phyloP scores from a whole-genome alignment of 345 rosid species.

The Lepidium africanum region DNA sequence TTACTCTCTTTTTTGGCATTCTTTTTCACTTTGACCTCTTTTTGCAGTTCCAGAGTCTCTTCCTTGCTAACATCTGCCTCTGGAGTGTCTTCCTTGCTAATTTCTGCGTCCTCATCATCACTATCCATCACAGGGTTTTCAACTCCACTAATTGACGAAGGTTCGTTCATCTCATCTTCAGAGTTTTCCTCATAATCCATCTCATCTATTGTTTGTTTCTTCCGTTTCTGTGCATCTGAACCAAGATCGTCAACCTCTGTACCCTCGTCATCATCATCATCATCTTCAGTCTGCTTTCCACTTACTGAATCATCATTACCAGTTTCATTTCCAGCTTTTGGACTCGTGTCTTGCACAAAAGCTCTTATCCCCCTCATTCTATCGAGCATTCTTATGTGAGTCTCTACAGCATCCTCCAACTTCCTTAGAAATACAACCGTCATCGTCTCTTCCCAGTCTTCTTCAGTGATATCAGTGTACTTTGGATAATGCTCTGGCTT shows the following conservation, averaged over 20 bases:
- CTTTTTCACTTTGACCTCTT: conserved; percentile 15
- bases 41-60: neutral
- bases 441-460: conserved; percentile 64
- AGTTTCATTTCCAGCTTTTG: conserved; percentile 36
- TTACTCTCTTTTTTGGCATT: conserved; percentile 25
- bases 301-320: conserved; percentile 43
- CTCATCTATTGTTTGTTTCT: conserved; percentile 53
- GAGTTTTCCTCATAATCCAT: conserved; percentile 66
- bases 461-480: conserved; percentile 35
- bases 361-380: conserved; percentile 65
- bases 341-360: conserved; percentile 25
- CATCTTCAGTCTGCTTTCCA: conserved; percentile 23
- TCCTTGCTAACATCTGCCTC: conserved; percentile 29
- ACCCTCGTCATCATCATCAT: conserved; percentile 44
- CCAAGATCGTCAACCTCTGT: conserved; percentile 74
- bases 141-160: conserved; percentile 21
- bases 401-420: conserved; percentile 88
- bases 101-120: conserved; percentile 30
- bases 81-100: conserved; percentile 26
- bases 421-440: conserved; percentile 51
- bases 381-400: conserved; percentile 51
- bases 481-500: conserved; percentile 51
- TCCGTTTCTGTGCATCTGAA: conserved; percentile 63
- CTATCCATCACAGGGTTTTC: conserved; percentile 29
- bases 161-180: conserved; percentile 41